Evolutionary conservation across 805 yeast species (phyloP), one percentile per base, ranked within the genome.

Genomic region (Saturnispora ahearnii): DNA sequence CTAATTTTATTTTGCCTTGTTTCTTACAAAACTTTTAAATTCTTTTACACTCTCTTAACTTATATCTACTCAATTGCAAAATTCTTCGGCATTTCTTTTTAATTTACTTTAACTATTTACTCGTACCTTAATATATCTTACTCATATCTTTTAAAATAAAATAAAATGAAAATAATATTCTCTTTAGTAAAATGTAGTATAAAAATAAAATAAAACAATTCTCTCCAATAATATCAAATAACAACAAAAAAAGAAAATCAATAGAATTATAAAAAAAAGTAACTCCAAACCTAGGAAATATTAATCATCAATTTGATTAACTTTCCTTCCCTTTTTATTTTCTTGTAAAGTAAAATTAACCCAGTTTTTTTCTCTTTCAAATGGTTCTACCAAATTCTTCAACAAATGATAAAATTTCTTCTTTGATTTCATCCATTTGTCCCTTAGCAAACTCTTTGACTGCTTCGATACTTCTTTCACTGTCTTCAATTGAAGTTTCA

Each of bases 301-400:
- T 26, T 26, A 6, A 26, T 26, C 29, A 26, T 18, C 18, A 18
- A 18, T 26, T 26, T 26, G 29, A 26, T 26, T 8, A 26, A 26
- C 29, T 8, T 6, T 26, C 9, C 29, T 26, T 26, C 29, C 29
- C 29, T 26, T 15, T 36, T 36, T 36, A 36, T 15, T 36, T n/a
- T 34, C 10, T 34, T 36, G 22, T 26, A 26, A 26, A 31, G 13
- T 11, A 37, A 26, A n/a, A 12, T 26, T 15, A 56, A 30, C 29
- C 31, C 13, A 48, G 15, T 11, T 5, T 10, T 38, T 38, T 21
- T 37, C 3, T 49, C 4, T 50, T 46, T 28, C 51, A 41, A 44
- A 57, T 55, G 30, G 51, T 60, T 15, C 53, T 54, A 41, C 51
- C 42, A 29, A 60, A 55, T 36, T 60, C 58, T 28, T 55, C 51